phyloP scores from a whole-genome alignment of 2,329 filamentous ascomycete species.

The Xylariaceae sp. region DNA sequence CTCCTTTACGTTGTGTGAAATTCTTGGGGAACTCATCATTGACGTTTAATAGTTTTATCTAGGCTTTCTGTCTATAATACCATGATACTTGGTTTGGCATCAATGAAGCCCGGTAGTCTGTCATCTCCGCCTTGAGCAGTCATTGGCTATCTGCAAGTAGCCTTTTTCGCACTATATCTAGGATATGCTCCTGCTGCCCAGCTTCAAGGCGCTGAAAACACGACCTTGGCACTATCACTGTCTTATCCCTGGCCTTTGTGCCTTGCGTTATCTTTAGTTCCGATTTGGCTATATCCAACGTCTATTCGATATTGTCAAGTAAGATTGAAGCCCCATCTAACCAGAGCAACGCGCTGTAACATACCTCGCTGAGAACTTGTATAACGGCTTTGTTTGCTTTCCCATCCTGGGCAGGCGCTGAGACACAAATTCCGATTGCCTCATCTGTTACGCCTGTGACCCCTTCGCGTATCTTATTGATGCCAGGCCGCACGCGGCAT shows the following conservation, averaged over 20 bases:
- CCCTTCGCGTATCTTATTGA: slow-evolving; percentile 57
- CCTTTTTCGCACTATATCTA: slow-evolving; percentile 18
- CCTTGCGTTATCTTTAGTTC: slow-evolving; percentile 59
- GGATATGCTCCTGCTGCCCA: slow-evolving; percentile 16
- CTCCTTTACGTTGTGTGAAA: no score
- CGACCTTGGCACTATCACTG: slow-evolving; percentile 33
- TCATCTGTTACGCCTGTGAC: slow-evolving; percentile 52
- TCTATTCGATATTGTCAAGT: slow-evolving; percentile 30
- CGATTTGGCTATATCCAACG: slow-evolving; percentile 59
- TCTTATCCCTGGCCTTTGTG: slow-evolving; percentile 62
- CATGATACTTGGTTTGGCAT: no score
- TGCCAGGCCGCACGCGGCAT: slow-evolving; percentile 65
- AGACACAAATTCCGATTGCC: slow-evolving; percentile 59
- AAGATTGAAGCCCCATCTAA: no score
- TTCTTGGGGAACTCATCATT: no score
- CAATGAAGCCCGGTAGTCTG: no score
- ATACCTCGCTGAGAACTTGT: slow-evolving; percentile 56
- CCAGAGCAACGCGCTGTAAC: slow-evolving; percentile 6
- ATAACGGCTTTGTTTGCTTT: slow-evolving; percentile 66
- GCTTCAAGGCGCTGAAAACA: slow-evolving; percentile 11
- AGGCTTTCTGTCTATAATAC: no score
- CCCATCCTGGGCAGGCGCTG: slow-evolving; percentile 61
- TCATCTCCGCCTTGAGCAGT: no score
- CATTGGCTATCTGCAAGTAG: slow-evolving; percentile 7
- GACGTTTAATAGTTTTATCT: no score